phyloP scores from a whole-genome alignment of 441 rosid genomes.

The Aquilaria agallochum region DNA sequence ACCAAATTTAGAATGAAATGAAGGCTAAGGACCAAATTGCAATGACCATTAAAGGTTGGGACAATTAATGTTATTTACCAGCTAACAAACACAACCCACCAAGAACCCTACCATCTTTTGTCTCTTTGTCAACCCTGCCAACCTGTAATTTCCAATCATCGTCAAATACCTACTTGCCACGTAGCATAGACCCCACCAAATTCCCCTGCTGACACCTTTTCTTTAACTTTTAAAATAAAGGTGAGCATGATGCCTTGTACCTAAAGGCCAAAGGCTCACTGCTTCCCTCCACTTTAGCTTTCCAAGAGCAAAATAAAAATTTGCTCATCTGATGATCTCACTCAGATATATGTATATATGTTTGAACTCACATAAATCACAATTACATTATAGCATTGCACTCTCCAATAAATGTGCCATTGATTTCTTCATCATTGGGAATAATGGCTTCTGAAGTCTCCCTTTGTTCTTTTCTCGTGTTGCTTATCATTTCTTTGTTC shows the following conservation, averaged over 20 bases:
- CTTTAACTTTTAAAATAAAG: conserved; percentile 4
- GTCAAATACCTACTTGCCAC: conserved; percentile 21
- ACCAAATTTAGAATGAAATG: too few species aligned
- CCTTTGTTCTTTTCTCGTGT: conserved; percentile 15
- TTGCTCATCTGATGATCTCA: not conserved
- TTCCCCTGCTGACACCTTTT: conserved; percentile 16
- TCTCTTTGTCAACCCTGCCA: conserved; percentile 28
- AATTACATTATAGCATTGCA: conserved; percentile 4
- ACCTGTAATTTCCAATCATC: conserved; percentile 28
- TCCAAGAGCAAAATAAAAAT: not conserved
- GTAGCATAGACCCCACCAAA: conserved; percentile 12
- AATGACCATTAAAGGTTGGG: too few species aligned
- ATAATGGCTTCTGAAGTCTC: conserved; percentile 47
- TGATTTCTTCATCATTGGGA: conserved; percentile 68
- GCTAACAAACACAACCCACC: conserved; percentile 23
- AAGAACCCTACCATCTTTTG: conserved; percentile 24
- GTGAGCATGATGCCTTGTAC: conserved; percentile 26
- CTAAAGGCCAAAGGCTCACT: conserved; percentile 21
- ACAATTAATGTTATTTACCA: not conserved
- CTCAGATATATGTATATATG: not conserved
- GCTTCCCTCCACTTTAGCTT: conserved; percentile 1
- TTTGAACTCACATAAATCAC: not conserved
- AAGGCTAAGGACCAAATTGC: too few species aligned
- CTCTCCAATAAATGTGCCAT: conserved; percentile 29
- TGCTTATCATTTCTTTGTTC: conserved; percentile 27